A percentile compares a stretch with the other conserved stretches of the same genome.
phyloP scores from a whole-genome alignment of 768 basidiomycete species.

The Pleurotus ostreatus region DNA sequence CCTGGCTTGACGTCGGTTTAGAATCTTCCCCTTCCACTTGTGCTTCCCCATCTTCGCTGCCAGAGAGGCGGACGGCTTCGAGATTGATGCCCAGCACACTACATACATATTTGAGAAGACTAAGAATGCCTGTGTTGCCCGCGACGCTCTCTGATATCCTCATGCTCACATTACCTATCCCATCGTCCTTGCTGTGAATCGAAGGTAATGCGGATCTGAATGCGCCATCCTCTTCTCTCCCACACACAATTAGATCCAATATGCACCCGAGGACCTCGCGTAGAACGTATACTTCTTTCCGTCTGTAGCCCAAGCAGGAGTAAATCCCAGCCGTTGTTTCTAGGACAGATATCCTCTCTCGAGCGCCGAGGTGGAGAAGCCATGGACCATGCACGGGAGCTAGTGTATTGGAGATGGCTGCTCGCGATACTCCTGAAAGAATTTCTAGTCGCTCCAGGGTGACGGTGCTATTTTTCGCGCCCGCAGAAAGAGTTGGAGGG shows the following conservation, averaged over 20 bases:
- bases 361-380: constrained; percentile 73
- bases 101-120: constrained; percentile 70
- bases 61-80: constrained; percentile 49
- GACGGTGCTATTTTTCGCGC: constrained; percentile 39
- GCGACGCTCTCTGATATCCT: constrained; percentile 69
- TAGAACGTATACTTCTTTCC: constrained; percentile 86
- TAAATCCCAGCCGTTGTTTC: constrained; percentile 73
- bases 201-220: constrained; percentile 36
- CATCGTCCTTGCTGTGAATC: constrained; percentile 34
- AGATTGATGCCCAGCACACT: constrained; percentile 80
- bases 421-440: constrained; percentile 67
- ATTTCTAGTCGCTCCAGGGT: constrained; percentile 62
- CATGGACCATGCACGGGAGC: constrained; percentile 83
- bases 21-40: not conserved
- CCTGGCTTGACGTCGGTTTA: not conserved
- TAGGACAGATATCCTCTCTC: constrained; percentile 70
- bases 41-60: not conserved
- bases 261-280: constrained; percentile 84
- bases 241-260: constrained; percentile 83
- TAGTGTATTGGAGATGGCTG: constrained; percentile 60
- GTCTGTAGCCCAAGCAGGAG: constrained; percentile 73
- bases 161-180: constrained; percentile 61
- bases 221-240: constrained; percentile 66
- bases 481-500: constrained; percentile 52
- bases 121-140: constrained; percentile 81